Evolutionary conservation across 257 asterid species (phyloP), one percentile per base, ranked within the genome.

Genomic region (Solanum sparsipilum): DNA sequence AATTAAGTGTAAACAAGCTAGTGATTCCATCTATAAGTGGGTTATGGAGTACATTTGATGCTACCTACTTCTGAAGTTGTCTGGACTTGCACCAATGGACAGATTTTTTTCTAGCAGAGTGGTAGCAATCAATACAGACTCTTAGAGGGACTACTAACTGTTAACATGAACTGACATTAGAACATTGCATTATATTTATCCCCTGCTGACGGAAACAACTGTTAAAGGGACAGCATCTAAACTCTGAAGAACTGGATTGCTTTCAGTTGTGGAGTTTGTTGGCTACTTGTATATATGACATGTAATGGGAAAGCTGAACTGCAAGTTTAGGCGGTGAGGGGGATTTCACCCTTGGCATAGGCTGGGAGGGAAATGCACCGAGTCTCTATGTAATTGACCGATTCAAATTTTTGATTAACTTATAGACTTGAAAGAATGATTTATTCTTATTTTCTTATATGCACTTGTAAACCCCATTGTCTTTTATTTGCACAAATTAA

Each of bases 21-120:
- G 41, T 48, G 70, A 48, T 48, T 29, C 41, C 31, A 46, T 82
- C 70, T 48, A 10, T 82, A 29, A 10, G 63, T 48, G 41, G 86
- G 89, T 31, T 88, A 85, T 65, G n/a, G 93, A 91, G 86, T 85
- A 88, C 58, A 36, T 52, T 46, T 86, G 31, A 46, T 89, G 16
- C 63, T 39, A 72, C 65, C 63, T 39, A 63, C 85, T 79, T 79
- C 63, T 68, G 87, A 20, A 60, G 29, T 81, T 48, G 70, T 81
- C 29, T 20, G 56, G 41, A 81, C 70, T 48, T 18, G 85, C 70
- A 31, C 20, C 41, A 13, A 18, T 31, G 12, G 23, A 82, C 85
- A 9, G 18, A 18, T 48, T 5, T 48, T 18, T 29, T 38, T 82
- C 34, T 82, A 82, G 29, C 31, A 3, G 68, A 18, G 31, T 44